Conservation (phyloP, 768 basidiomycete genomes). For the Suillus bovinus region DNA sequence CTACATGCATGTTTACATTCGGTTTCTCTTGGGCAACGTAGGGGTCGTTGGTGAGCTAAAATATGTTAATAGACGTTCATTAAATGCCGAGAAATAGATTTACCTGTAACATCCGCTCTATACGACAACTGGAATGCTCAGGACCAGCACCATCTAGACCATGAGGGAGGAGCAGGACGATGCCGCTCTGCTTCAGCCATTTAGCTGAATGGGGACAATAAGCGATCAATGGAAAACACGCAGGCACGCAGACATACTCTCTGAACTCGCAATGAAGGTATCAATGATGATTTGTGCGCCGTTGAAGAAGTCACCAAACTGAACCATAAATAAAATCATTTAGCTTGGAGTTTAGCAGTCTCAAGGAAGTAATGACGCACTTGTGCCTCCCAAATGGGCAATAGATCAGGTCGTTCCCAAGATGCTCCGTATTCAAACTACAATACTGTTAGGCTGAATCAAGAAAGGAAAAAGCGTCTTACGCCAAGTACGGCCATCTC, state of each 20-base stretch:
- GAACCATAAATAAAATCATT: constrained; percentile 4
- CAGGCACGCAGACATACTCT: constrained; percentile 54
- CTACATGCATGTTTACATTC: constrained; percentile 83
- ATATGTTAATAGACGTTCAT: neutral
- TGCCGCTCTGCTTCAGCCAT: constrained; percentile 90
- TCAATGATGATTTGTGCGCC: constrained; percentile 88
- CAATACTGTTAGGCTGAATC: constrained; percentile 6
- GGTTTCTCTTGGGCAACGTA: constrained; percentile 31
- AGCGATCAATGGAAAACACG: neutral
- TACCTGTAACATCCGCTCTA: constrained; percentile 92
- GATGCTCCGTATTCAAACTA: constrained; percentile 91
- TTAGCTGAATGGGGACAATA: constrained; percentile 56
- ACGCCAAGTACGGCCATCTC: constrained; percentile 89
- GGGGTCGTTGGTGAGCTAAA: constrained; percentile 76
- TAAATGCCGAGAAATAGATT: neutral
- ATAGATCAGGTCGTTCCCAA: constrained; percentile 80
- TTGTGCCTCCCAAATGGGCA: constrained; percentile 94
- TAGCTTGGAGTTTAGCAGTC: neutral
- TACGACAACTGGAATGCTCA: constrained; percentile 86
- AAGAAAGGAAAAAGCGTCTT: constrained; percentile 27
- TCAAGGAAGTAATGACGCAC: constrained; percentile 32
- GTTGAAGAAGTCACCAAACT: constrained; percentile 95
- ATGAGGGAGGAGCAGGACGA: constrained; percentile 85
- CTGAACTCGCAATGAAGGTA: constrained; percentile 81
- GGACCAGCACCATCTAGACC: constrained; percentile 93